Percentiles rank a stretch among this genome's conserved stretches.
Evolutionary conservation across 2,329 filamentous ascomycete genomes (phyloP).

Genomic region (Phyllosticta citriasiana): DNA sequence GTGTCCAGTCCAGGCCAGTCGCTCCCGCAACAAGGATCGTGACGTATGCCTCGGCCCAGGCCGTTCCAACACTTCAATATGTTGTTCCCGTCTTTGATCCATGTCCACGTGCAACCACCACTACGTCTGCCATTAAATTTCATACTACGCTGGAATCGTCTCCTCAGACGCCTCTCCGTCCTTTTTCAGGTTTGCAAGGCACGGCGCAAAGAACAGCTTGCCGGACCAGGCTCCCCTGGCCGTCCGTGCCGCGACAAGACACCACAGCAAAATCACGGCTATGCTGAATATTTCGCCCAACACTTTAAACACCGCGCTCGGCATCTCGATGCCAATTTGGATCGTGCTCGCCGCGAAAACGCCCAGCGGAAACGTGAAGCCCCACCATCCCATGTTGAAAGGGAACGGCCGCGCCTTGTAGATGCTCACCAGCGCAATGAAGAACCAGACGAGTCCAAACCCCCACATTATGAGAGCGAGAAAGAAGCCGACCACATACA

Average conservation of each 20-base stretch:
- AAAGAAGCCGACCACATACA: conserved; percentile 47
- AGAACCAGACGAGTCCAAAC: conserved; percentile 41
- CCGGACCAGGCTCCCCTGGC: conserved; percentile 34
- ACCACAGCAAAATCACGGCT: conserved; percentile 40
- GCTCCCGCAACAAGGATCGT: neutral
- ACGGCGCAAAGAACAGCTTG: conserved; percentile 41
- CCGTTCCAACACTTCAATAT: neutral
- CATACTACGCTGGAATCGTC: neutral
- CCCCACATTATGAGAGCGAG: conserved; percentile 43
- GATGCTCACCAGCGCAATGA: conserved; percentile 37
- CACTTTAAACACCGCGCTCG: conserved; percentile 41
- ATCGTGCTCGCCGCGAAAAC: conserved; percentile 39
- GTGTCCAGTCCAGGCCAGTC: neutral
- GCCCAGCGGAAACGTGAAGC: conserved; percentile 45
- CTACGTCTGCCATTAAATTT: neutral
- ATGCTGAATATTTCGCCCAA: conserved; percentile 37
- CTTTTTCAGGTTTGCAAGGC: conserved; percentile 22
- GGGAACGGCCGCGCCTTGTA: conserved; percentile 30
- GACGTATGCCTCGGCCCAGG: neutral
- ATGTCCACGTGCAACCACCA: neutral
- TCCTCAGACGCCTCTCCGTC: conserved; percentile 2
- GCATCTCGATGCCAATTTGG: conserved; percentile 36
- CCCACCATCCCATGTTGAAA: conserved; percentile 52
- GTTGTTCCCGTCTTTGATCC: neutral
- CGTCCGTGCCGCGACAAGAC: conserved; percentile 38